phyloP scores from a whole-genome alignment of 768 basidiomycete species.

The Tephrocybe rancida region DNA sequence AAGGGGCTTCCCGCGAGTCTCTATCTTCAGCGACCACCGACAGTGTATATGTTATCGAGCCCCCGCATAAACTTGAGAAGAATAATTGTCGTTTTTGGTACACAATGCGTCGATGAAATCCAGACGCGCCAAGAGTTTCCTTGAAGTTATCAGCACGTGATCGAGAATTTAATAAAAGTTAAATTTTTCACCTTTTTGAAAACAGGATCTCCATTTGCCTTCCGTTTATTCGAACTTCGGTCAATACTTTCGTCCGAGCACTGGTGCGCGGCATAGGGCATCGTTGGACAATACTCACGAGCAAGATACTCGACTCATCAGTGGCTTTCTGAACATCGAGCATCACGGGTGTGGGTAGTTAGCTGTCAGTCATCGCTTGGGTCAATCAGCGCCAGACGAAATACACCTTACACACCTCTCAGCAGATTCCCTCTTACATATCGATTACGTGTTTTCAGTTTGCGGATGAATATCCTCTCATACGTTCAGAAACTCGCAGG shows the following conservation, averaged over 20 bases:
- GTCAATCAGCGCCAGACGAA: constrained; percentile 5
- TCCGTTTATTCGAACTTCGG: too few species aligned
- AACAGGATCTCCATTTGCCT: neutral
- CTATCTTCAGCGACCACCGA: too few species aligned
- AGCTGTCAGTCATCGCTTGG: constrained; percentile 5
- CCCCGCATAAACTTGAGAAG: too few species aligned
- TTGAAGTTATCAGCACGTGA: constrained; percentile 1
- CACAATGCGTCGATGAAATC: too few species aligned
- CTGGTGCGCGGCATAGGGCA: neutral
- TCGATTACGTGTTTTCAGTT: neutral
- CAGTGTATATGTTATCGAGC: too few species aligned
- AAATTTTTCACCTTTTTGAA: neutral
- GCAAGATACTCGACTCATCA: neutral
- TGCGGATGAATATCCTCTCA: neutral
- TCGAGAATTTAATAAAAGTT: constrained; percentile 6
- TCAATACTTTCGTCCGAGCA: neutral
- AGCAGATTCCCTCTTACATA: neutral
- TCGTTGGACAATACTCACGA: neutral
- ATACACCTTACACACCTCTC: neutral
- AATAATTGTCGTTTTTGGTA: too few species aligned
- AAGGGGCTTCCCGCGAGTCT: too few species aligned
- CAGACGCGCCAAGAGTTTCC: too few species aligned
- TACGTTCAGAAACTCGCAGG: neutral
- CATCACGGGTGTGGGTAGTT: constrained; percentile 3
- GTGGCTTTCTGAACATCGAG: neutral